Evolutionary conservation across 1,139 yeast genomes (phyloP), one percentile per base, ranked within the genome.

Genomic region (Debaryomyces robertsiae): DNA sequence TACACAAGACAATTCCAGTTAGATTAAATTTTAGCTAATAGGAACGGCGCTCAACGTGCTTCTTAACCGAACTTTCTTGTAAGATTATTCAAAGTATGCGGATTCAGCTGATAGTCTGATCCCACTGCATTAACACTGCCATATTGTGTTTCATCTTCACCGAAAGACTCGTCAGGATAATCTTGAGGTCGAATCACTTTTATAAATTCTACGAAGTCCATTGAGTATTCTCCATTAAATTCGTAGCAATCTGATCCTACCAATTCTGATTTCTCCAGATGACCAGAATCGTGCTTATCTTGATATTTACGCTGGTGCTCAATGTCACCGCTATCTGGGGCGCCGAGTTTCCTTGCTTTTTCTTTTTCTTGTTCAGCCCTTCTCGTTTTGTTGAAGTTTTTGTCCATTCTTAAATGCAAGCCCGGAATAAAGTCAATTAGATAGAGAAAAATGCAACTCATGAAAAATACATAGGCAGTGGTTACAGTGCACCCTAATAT

Each of bases 241-340:
- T 77, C 82, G 40, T 69, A 68, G 27, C 63, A 50, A 51, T 79
- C 84, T 2, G 77, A 56, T 1, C 84, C 84, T 23, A 63, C 49
- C n/a, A 73, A 43, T 52, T 79, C 83, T 3, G 58, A 61, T 31
- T 53, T 50, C 47, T 69, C 75, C 40, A 51, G 49, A 28, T 47
- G 51, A 19, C 46, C 43, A 2, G 46, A 38, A 18, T 52, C 55
- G 4, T 44, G 43, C 3, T 32, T 35, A 5, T 24, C 40, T 4
- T 29, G 42, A 9, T 36, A 23, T 2, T 55, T 42, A 14, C 47
- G 33, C 19, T 60, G 57, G 7, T 58, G 48, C 33, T 59, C 63
- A 4, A 51, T 30, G 27, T 57, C 63, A 13, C 32, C 22, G 27
- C 41, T 35, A 10, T 38, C 39, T 27, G 34, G 27, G 9, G 30